These are phyloP conservation scores for Quercus mongolica DNA, from an alignment of 306 rosid genomes.

Conservation along the genomic window DNA sequence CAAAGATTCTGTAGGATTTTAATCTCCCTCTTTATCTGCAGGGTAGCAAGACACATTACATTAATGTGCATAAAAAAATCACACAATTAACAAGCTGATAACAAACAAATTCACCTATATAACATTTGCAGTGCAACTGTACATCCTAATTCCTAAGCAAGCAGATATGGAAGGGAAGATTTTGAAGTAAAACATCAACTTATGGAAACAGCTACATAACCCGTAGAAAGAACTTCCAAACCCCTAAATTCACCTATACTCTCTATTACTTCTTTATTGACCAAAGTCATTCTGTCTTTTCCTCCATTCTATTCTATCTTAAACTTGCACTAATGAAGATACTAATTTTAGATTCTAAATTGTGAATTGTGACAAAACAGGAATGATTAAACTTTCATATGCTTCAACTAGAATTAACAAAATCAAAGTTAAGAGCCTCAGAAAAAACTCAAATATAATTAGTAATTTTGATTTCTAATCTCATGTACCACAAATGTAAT, in stretches of 20 bases:
- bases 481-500: background rate
- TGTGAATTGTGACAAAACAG: background rate
- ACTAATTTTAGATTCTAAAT: background rate
- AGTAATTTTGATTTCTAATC: background rate
- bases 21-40: slow-evolving; percentile 90
- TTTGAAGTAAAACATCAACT: background rate
- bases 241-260: background rate
- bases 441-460: background rate
- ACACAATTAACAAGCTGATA: background rate
- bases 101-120: background rate
- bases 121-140: background rate
- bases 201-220: background rate
- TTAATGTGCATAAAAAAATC: background rate
- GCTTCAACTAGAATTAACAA: background rate
- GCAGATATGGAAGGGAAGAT: background rate
- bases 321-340: background rate
- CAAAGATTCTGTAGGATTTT: slow-evolving; percentile 91
- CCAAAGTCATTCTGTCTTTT: too few species aligned
- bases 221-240: background rate
- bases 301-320: background rate
- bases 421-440: background rate
- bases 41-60: background rate
- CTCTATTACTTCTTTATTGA: too few species aligned
- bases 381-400: background rate
- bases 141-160: background rate